Percentiles rank a stretch among this genome's conserved stretches.
These are phyloP conservation scores for Kalmanozyma brasiliensis DNA, from an alignment of 1,284 basidiomycete genomes.

Conservation along the genomic window DNA sequence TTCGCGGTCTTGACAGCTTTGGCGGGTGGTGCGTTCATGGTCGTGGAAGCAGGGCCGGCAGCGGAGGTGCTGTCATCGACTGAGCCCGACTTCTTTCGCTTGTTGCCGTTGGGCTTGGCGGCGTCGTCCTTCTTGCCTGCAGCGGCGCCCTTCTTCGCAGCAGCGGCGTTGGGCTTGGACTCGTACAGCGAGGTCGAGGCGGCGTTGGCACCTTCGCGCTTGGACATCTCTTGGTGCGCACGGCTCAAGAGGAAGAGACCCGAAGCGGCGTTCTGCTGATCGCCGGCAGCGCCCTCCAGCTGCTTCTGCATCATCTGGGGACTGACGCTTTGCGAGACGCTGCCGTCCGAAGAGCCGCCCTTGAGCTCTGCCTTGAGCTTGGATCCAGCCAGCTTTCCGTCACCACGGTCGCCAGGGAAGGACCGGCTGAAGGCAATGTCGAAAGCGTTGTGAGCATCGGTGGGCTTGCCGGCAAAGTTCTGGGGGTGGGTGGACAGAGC, in stretches of 20 bases:
- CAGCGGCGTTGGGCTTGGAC: constrained; percentile 26
- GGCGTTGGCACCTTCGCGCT: constrained; percentile 77
- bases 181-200: constrained; percentile 39
- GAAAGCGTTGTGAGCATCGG: constrained; percentile 45
- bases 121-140: constrained; percentile 19
- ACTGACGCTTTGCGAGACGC: constrained; percentile 35
- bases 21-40: constrained; percentile 21
- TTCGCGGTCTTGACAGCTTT: constrained; percentile 63
- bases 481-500: constrained; percentile 42
- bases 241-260: constrained; percentile 92
- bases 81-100: constrained; percentile 54
- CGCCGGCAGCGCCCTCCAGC: constrained; percentile 18
- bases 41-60: neutral
- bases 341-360: constrained; percentile 13
- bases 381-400: constrained; percentile 21
- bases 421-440: constrained; percentile 55
- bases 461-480: constrained; percentile 37
- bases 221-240: constrained; percentile 94
- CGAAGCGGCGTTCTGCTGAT: constrained; percentile 56
- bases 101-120: constrained; percentile 48
- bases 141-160: constrained; percentile 9
- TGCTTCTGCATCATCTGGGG: constrained; percentile 49
- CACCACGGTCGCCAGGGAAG: constrained; percentile 23
- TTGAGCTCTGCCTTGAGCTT: constrained; percentile 44
- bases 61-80: constrained; percentile 13